Evolutionary conservation across 179 eudicot genomes (phyloP).

Genomic region (Actinidia polygama): DNA sequence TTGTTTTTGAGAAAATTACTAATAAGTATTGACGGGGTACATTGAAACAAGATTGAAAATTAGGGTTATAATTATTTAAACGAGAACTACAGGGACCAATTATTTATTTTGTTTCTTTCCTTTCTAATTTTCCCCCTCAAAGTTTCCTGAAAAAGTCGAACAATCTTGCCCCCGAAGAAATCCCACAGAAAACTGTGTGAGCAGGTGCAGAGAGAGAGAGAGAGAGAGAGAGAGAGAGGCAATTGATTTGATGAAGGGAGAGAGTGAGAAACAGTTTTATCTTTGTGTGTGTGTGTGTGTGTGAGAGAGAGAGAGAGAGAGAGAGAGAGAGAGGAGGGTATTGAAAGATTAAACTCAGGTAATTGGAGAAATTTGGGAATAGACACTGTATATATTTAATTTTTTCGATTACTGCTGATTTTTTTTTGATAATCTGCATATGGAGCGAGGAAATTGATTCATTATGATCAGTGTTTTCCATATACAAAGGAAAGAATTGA

Average conservation of each 20-base stretch:
- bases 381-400: no score
- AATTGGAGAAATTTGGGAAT: not conserved
- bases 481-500: not conserved
- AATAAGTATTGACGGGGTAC: no score
- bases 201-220: not conserved
- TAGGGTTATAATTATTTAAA: no score
- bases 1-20: no score
- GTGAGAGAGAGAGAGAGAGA: not conserved
- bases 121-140: constrained; percentile 1
- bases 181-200: not conserved
- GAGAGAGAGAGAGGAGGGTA: not conserved
- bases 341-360: not conserved
- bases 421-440: not conserved
- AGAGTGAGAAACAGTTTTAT: not conserved
- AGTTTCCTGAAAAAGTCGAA: not conserved
- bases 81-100: no score
- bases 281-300: not conserved
- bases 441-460: not conserved
- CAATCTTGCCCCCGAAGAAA: constrained; percentile 13
- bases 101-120: no score
- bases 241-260: not conserved
- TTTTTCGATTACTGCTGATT: not conserved
- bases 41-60: no score
- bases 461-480: not conserved
- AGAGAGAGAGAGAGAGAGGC: not conserved